Evolutionary conservation across 345 rosid species (phyloP), one percentile per base, ranked within the genome.

Genomic region (Syzygium oleosum): DNA sequence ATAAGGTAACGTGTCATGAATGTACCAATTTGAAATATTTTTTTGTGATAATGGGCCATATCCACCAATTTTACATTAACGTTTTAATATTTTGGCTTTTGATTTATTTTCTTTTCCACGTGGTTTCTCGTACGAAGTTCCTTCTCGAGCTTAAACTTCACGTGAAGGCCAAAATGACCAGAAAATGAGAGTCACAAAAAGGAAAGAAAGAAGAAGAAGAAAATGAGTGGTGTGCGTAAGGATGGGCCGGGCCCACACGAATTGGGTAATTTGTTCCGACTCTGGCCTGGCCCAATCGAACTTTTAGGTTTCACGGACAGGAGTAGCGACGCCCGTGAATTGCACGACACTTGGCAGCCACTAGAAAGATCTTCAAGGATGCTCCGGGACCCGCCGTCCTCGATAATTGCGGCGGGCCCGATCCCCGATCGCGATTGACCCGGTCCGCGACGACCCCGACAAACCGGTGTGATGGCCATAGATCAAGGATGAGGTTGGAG

Each of bases 21-120:
- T n/a, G 0, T 59, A 25, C 4, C 13, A 5, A 7, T 27, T 59
- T 0, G 0, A n/a, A 0, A 3, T 5, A 13, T 61, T n/a, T n/a
- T 3, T 6, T 3, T 23, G 27, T 13, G 1, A 14, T 61, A 61
- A 7, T 12, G 17, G n/a, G 17, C 9, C 9, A n/a, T 3, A 17
- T 38, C 46, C 25, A 31, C 46, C 25, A 34, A 11, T 68, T 68
- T 68, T 21, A 10, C 46, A 34, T 21, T 68, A 68, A 68, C 23
- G 5, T 4, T 9, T 19, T 16, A 31, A 65, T 15, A 8, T 68
- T 16, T 68, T 68, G 22, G 43, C 79, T 68, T 17, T 31, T 68
- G 11, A 68, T 68, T 61, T 68, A 0, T 68, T 34, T 38, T 17
- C 46, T 68, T 68, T 16, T 68, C 1, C 79, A 17, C 46, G 6